Base-by-base conservation (phyloP, 1,284 basidiomycete genomes). In the Melanopsichium pennsylvanicum region DNA sequence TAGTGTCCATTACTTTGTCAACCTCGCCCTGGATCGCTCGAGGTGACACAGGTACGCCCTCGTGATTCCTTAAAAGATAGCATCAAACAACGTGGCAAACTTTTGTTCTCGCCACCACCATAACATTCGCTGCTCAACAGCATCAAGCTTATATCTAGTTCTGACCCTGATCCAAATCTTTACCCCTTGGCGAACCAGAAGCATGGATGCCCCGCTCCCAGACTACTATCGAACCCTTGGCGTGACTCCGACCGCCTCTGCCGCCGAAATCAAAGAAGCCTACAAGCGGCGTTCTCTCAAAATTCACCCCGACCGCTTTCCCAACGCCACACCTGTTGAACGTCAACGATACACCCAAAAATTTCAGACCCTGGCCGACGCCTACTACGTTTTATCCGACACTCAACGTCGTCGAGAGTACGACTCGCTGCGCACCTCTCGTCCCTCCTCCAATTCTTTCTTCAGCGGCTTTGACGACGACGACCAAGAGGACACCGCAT, bases 361-460 rank as follows among this genome's bases (percentile, higher is more conserved):
- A 59, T 81, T 73, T 88, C 79, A 81, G 52, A 64, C 71, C n/a
- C 89, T 97, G 59, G 92, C 94, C 43, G 93, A 97, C 83, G 94
- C 94, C 10, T 97, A 97, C 84, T 97, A 93, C 81, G 91, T 96
- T 8, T 87, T 97, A 22, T 94, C 91, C 0, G 92, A 97, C 82
- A 82, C 87, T 2, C 74, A 68, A 15, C 84, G 87, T 35, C 85
- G 93, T 46, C 86, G 90, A 48, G 93, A 97, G 82, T 97, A 97
- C 62, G 76, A 75, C 26, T 36, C 47, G 40, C 48, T 72, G 16
- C 62, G 68, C 6, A 18, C 16, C 21, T 43, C 70, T 12, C 49
- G 63, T 4, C 54, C 59, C 12, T 68, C 63, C 8, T 45, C 34
- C 50, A 41, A 50, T 39, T 61, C 46, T 3, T 67, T 48, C 29